phyloP scores from a whole-genome alignment of 768 basidiomycete genomes.

The Auricularia auricula-judae region DNA sequence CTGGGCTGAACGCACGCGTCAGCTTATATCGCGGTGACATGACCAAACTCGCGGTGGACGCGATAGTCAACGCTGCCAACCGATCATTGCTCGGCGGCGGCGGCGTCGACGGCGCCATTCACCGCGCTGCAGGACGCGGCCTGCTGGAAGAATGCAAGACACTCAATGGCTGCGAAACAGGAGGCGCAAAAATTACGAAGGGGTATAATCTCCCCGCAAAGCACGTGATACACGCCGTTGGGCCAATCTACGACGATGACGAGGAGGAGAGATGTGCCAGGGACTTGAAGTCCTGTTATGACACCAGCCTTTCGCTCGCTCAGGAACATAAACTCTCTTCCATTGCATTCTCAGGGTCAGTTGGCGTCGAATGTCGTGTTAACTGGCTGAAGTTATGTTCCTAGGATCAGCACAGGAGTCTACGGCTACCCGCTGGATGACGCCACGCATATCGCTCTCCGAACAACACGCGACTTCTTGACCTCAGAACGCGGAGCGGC shows the following conservation, averaged over 20 bases:
- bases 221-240: constrained; percentile 73
- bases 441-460: constrained; percentile 62
- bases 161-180: constrained; percentile 57
- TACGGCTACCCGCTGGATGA: constrained; percentile 68
- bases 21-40: constrained; percentile 25
- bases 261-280: constrained; percentile 34
- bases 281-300: constrained; percentile 61
- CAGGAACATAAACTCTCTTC: constrained; percentile 47
- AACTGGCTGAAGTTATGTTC: constrained; percentile 13
- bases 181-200: constrained; percentile 67
- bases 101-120: constrained; percentile 73
- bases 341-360: constrained; percentile 31
- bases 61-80: constrained; percentile 80
- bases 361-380: constrained; percentile 12
- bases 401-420: constrained; percentile 67
- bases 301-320: constrained; percentile 49
- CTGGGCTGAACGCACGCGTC: background rate
- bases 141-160: constrained; percentile 61
- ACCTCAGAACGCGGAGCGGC: constrained; percentile 40
- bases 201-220: constrained; percentile 69
- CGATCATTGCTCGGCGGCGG: constrained; percentile 49
- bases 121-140: constrained; percentile 56
- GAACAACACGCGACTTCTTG: constrained; percentile 42
- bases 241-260: constrained; percentile 47
- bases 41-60: constrained; percentile 55